phyloP scores from a whole-genome alignment of 192 early-diverging fungal species.

The Podila epigama region DNA sequence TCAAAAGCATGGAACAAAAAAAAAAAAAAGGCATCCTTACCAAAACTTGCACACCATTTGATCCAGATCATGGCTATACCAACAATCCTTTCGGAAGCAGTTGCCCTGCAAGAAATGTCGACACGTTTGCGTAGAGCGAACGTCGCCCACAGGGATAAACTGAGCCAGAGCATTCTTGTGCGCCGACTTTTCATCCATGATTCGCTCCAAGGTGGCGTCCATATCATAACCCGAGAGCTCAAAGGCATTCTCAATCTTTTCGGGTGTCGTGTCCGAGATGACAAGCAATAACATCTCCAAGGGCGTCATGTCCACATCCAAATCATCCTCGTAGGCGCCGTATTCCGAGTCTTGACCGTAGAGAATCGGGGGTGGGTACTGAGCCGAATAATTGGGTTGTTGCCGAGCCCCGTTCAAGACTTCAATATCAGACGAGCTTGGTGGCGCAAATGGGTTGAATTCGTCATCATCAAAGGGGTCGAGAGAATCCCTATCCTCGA shows the following conservation, averaged over 20 bases:
- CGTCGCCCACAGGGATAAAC: not conserved
- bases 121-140: slow-evolving; percentile 50
- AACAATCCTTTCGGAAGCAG: slow-evolving; percentile 63
- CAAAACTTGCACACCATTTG: slow-evolving; percentile 65
- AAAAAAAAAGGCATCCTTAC: slow-evolving; percentile 30
- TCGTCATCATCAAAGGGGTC: slow-evolving; percentile 49
- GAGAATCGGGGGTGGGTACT: slow-evolving; percentile 37
- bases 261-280: slow-evolving; percentile 45
- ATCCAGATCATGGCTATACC: slow-evolving; percentile 63
- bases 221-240: slow-evolving; percentile 53
- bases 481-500: slow-evolving; percentile 8
- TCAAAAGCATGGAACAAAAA: not conserved
- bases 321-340: slow-evolving; percentile 20
- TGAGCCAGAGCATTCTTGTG: slow-evolving; percentile 6
- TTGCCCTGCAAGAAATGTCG: slow-evolving; percentile 63
- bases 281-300: slow-evolving; percentile 54
- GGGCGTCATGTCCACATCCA: slow-evolving; percentile 56
- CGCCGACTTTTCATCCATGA: slow-evolving; percentile 22
- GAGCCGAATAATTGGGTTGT: not conserved
- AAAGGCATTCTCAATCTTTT: slow-evolving; percentile 50
- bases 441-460: slow-evolving; percentile 48
- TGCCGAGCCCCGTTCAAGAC: slow-evolving; percentile 15
- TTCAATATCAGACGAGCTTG: slow-evolving; percentile 34
- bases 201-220: slow-evolving; percentile 43
- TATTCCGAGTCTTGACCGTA: slow-evolving; percentile 10